Evolutionary conservation across 1,284 basidiomycete genomes (phyloP), one percentile per base, ranked within the genome.

Genomic region (Cryptococcus sp.): DNA sequence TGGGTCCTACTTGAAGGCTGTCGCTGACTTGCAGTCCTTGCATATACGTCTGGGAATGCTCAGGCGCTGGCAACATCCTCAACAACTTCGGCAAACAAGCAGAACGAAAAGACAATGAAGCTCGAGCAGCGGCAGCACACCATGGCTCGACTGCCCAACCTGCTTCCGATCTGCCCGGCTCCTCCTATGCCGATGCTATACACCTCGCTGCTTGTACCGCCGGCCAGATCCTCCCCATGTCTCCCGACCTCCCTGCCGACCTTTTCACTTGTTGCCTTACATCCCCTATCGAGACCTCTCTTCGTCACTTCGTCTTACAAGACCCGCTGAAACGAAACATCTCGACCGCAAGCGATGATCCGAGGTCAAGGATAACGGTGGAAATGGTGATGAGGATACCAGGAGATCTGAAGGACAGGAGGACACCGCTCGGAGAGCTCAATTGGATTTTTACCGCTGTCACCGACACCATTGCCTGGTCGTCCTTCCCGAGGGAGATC

Each of bases 401-500:
- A 0, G 94, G 95, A 4, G 91, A 97, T 63, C 80, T 98, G 53
- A 97, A 97, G 72, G 94, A 98, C 66, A 81, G 94, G 28, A 81
- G 92, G 22, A 97, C 95, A 3, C 94, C 94, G 0, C 78, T 98
- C 2, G 94, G 94, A 45, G 94, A 98, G 73, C 82, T 98, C 24
- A 97, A 97, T 72, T 98, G 95, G 94, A 97, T 98, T 60, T 97
- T 98, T 74, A 97, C 91, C 2, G 91, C 94, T 35, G 91, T 98
- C 56, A 98, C 94, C 16, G 94, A 98, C 73, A 97, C 94, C 7
- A 97, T 98, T 56, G 95, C 95, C 12, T 98, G 95, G 94, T 92
- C 93, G 11, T 90, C 91, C 0, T 92, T 98, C 65, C 87, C 92
- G 19, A 82, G 87, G 44, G 89, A 94, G 45, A 82, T 92, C 11